Base-by-base conservation (phyloP, 768 basidiomycete species). In the Kwoniella sp. region DNA sequence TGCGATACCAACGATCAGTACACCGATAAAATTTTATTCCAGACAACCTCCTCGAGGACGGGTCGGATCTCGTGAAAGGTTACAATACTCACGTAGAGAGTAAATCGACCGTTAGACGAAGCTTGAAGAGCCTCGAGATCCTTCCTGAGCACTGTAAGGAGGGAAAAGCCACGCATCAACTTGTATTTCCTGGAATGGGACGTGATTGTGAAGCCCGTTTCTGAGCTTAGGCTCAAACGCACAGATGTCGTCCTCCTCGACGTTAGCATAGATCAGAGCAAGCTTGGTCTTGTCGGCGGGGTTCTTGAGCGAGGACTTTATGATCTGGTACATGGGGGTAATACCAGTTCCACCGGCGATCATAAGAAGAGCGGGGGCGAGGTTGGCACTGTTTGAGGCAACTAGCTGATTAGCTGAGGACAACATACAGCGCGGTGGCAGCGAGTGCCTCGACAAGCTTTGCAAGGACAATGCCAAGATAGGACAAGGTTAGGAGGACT, bases 271-370 rank as follows among this genome's bases (percentile, higher is more conserved):
- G 77, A 99, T 91, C 76, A 99, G 86, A 69, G 85, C 86, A 74
- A 98, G 81, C 70, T 84, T 86, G 44, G 95, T 97, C 66, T 77
- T 83, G 84, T 99, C 96, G 48, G 82, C 78, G n/a, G 91, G 87
- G 80, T 93, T 92, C 81, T 90, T 88, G 78, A 97, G 85, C 13
- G 88, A 86, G n/a, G 94, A 90, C 66, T 90, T 89, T 81, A 97
- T 89, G 83, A 99, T 91, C 79, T 99, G 95, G 73, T 96, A 88
- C 95, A 98, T 97, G 75, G 96, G 96, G 0, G 96, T 95, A 80
- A 99, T 95, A 60, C 96, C 96, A 1, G 96, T 98, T 37, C 96
- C 96, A 52, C 96, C 96, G 17, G 94, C 93, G 73, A 99, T 96
- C 94, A 99, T 94, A 76, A 91, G 89, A 61, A 99, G 82, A 73